Conservation (phyloP, 139 green algal species). For the Diplosphaera chodatii region DNA sequence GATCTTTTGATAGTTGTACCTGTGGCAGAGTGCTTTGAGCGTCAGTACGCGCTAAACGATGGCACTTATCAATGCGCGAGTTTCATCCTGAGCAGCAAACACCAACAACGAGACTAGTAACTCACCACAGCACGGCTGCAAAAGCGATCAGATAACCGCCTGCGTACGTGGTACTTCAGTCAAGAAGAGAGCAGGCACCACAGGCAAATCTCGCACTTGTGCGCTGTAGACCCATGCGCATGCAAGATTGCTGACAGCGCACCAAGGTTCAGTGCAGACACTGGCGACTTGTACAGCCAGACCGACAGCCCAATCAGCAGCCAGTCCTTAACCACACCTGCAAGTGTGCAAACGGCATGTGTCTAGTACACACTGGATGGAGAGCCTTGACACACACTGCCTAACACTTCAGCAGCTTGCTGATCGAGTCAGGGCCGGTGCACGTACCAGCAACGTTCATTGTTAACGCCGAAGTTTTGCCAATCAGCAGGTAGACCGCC, state of each 20-base stretch:
- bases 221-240: too few relatives aligned
- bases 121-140: background rate
- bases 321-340: slow-evolving; percentile 99
- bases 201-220: too few relatives aligned
- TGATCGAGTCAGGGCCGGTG: too few relatives aligned
- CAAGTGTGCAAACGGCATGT: slow-evolving; percentile 17
- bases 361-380: too few relatives aligned
- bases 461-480: slow-evolving; percentile 90
- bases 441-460: slow-evolving; percentile 92
- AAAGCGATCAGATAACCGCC: slow-evolving; percentile 58
- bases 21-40: background rate
- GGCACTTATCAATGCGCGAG: too few relatives aligned
- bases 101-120: too few relatives aligned
- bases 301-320: slow-evolving; percentile 87
- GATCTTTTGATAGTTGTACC: slow-evolving; percentile 25
- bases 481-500: slow-evolving; percentile 88
- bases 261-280: slow-evolving; percentile 79
- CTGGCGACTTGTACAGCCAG: slow-evolving; percentile 74
- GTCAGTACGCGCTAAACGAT: too few relatives aligned
- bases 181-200: too few relatives aligned
- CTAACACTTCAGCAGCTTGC: background rate
- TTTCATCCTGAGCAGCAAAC: too few relatives aligned
- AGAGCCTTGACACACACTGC: too few relatives aligned
- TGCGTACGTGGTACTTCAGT: too few relatives aligned
- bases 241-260: too few relatives aligned